These are phyloP conservation scores for Pseudogymnoascus sp. DNA, from an alignment of 2,329 filamentous ascomycete genomes.

Conservation along the genomic window DNA sequence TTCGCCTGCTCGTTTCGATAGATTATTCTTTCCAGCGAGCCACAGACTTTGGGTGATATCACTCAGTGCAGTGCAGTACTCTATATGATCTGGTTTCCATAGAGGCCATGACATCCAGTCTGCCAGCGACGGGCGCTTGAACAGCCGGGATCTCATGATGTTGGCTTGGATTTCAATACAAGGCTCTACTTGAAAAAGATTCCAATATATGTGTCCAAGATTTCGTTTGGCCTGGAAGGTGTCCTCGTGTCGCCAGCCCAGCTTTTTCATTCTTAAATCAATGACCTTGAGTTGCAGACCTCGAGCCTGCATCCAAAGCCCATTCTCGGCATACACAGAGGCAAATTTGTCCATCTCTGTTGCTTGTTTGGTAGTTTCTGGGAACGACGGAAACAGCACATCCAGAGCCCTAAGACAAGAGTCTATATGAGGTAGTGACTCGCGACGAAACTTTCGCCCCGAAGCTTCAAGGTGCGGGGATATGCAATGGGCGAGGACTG, in stretches of 20 bases:
- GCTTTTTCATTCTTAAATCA: conserved; percentile 8
- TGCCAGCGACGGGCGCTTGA: background rate
- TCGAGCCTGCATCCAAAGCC: conserved; percentile 21
- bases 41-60: conserved; percentile 17
- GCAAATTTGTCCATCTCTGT: conserved; percentile 21
- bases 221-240: background rate
- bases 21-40: conserved; percentile 14
- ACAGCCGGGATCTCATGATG: conserved; percentile 8
- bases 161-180: conserved; percentile 7
- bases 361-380: conserved; percentile 15
- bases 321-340: conserved; percentile 23
- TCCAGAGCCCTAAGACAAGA: conserved; percentile 5
- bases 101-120: conserved; percentile 14
- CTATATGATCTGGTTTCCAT: conserved; percentile 16
- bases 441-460: conserved; percentile 18
- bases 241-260: conserved; percentile 8
- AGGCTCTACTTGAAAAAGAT: conserved; percentile 11
- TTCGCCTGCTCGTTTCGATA: conserved; percentile 14
- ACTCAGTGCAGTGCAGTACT: conserved; percentile 15
- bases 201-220: conserved; percentile 9
- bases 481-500: conserved; percentile 10
- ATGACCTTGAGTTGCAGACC: conserved; percentile 16
- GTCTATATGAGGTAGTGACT: conserved; percentile 14
- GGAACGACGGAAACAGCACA: conserved; percentile 5
- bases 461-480: conserved; percentile 12